Conservation (phyloP, 2,329 filamentous ascomycete species). For the Sordariomycetes sp. region DNA sequence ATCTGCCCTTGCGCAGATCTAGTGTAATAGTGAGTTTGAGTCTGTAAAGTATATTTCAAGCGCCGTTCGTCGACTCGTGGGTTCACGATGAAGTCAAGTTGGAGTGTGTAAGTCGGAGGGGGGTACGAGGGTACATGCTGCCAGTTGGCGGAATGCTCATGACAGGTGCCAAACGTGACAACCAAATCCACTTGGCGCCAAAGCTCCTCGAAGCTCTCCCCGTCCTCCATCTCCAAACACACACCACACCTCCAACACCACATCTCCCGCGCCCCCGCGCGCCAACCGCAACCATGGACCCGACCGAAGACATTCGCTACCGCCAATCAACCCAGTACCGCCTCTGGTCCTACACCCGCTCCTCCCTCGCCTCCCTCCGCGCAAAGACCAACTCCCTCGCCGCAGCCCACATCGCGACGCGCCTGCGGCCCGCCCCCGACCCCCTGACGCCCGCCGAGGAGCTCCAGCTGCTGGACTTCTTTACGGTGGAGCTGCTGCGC, state of each 20-base stretch:
- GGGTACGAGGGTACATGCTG: no score
- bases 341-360: slow-evolving; percentile 80
- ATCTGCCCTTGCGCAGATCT: no score
- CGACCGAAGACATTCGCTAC: slow-evolving; percentile 73
- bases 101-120: no score
- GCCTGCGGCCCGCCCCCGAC: slow-evolving; percentile 49
- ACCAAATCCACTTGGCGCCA: background rate
- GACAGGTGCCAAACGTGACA: no score
- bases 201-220: background rate
- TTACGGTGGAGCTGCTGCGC: slow-evolving; percentile 45
- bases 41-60: no score
- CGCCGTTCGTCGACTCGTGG: no score
- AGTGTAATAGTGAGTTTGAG: no score
- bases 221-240: background rate
- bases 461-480: slow-evolving; percentile 66
- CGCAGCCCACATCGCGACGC: slow-evolving; percentile 41
- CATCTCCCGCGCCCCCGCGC: background rate
- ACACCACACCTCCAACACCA: background rate
- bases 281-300: slow-evolving; percentile 1
- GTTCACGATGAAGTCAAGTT: no score
- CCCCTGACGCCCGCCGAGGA: slow-evolving; percentile 80
- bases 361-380: slow-evolving; percentile 58
- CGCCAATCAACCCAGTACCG: slow-evolving; percentile 80
- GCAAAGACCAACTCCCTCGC: slow-evolving; percentile 70
- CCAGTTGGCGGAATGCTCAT: no score